Evolutionary conservation across 371 early-diverging fungal species (phyloP).

Genomic region (Blakeslea trispora): DNA sequence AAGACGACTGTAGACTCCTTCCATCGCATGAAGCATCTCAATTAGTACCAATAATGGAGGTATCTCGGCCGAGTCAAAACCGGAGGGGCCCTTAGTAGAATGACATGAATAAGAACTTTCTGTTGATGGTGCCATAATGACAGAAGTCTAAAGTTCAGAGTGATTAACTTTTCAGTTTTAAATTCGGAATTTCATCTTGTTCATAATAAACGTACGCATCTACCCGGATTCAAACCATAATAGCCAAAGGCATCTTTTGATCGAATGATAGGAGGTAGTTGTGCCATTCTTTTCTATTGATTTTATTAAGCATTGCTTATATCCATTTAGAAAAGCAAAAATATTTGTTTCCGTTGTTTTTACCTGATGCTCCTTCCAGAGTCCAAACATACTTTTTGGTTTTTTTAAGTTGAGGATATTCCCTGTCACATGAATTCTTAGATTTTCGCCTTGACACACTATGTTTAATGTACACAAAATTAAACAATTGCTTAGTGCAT

Average conservation of each 20-base stretch:
- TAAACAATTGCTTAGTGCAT: not conserved
- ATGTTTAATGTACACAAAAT: constrained; percentile 1
- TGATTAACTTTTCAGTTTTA: too few relatives aligned
- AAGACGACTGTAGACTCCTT: constrained; percentile 56
- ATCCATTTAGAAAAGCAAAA: too few relatives aligned
- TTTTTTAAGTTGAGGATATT: constrained; percentile 46
- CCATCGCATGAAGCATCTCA: constrained; percentile 53
- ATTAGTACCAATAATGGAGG: constrained; percentile 51
- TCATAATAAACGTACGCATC: constrained; percentile 26
- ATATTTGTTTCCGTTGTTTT: too few relatives aligned
- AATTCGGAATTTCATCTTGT: too few relatives aligned
- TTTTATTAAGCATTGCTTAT: not conserved
- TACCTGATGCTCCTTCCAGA: constrained; percentile 18
- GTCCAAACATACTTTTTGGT: constrained; percentile 43
- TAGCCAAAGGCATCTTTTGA: constrained; percentile 49
- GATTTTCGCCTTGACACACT: constrained; percentile 51
- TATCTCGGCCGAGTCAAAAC: constrained; percentile 52
- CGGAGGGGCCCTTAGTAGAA: constrained; percentile 39
- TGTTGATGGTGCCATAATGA: constrained; percentile 53
- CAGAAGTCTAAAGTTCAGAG: constrained; percentile 23
- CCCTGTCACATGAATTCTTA: constrained; percentile 56
- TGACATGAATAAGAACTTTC: constrained; percentile 57
- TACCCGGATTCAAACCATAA: constrained; percentile 44
- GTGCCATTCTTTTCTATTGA: constrained; percentile 6
- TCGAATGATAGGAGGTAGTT: constrained; percentile 20